Percentiles rank a stretch among this genome's conserved stretches.
Conservation (phyloP, 2,329 filamentous ascomycete species). For the Talaromyces amestolkiae region DNA sequence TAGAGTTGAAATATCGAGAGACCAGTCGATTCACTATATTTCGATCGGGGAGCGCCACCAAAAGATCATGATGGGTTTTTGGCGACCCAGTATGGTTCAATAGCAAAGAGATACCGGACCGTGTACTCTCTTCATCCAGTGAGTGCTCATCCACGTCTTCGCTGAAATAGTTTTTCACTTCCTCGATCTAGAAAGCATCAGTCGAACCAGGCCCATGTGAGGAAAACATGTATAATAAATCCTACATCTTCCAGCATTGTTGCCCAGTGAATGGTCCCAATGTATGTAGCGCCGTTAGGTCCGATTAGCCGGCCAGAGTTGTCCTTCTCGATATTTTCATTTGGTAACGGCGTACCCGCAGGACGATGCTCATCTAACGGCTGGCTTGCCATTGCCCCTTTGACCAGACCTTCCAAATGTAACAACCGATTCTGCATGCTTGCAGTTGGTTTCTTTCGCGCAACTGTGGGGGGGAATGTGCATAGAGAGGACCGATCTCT, state of each 20-base stretch:
- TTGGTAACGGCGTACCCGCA: background rate
- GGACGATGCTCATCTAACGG: background rate
- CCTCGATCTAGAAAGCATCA: conserved; percentile 9
- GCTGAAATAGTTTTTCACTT: conserved; percentile 11
- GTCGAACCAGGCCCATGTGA: background rate
- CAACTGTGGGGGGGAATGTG: conserved; percentile 5
- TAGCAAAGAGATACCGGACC: background rate
- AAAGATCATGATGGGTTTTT: background rate
- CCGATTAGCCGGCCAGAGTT: background rate
- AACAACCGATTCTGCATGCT: conserved; percentile 6
- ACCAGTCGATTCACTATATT: conserved; percentile 11
- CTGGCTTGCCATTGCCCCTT: conserved; percentile 14
- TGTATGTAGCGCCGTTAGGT: conserved; percentile 4
- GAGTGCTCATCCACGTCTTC: background rate
- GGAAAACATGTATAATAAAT: background rate
- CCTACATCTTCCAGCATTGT: conserved; percentile 14
- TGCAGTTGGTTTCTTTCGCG: background rate
- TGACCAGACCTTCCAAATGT: conserved; percentile 12
- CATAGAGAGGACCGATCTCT: conserved; percentile 11
- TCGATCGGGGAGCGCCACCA: background rate
- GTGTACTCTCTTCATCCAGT: background rate
- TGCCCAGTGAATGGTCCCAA: conserved; percentile 8
- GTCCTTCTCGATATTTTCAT: background rate
- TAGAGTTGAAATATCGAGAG: conserved; percentile 12
- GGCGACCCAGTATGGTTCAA: background rate